Conservation (phyloP, 2,329 filamentous ascomycete species). For the Biscogniauxia sp. region DNA sequence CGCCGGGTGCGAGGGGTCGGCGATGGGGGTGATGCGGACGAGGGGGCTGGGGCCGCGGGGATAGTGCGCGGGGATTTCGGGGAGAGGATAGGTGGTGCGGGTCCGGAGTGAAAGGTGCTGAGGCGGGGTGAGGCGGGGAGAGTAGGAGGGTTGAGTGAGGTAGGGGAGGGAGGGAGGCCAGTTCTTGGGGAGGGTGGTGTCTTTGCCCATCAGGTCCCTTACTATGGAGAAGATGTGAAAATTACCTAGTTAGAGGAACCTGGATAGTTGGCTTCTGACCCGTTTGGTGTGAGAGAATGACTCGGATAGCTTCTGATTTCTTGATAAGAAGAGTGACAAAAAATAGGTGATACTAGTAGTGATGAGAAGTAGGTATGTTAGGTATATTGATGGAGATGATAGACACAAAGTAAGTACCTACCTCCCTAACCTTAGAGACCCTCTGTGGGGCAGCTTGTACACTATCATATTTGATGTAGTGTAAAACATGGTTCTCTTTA, state of each 20-base stretch:
- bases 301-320: too few relatives aligned
- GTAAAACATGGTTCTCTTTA: too few relatives aligned
- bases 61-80: slow-evolving; percentile 34
- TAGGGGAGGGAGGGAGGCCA: slow-evolving; percentile 57
- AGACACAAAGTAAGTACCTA: slow-evolving; percentile 3
- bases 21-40: slow-evolving; percentile 55
- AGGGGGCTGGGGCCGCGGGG: slow-evolving; percentile 45
- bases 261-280: too few relatives aligned
- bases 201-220: slow-evolving; percentile 24
- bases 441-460: not conserved
- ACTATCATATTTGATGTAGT: too few relatives aligned
- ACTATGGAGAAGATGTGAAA: too few relatives aligned
- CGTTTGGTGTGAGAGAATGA: too few relatives aligned
- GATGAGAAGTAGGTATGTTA: not conserved
- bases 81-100: slow-evolving; percentile 27
- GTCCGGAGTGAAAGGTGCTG: slow-evolving; percentile 42
- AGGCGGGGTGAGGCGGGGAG: slow-evolving; percentile 40
- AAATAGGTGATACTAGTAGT: not conserved
- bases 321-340: too few relatives aligned
- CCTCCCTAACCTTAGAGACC: too few relatives aligned
- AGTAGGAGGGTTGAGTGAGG: slow-evolving; percentile 48
- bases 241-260: too few relatives aligned
- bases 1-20: slow-evolving; percentile 52
- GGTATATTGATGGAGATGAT: not conserved
- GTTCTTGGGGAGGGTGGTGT: slow-evolving; percentile 46